Conservation (phyloP, 2,329 filamentous ascomycete species). For the Botrytis sinoallii region DNA sequence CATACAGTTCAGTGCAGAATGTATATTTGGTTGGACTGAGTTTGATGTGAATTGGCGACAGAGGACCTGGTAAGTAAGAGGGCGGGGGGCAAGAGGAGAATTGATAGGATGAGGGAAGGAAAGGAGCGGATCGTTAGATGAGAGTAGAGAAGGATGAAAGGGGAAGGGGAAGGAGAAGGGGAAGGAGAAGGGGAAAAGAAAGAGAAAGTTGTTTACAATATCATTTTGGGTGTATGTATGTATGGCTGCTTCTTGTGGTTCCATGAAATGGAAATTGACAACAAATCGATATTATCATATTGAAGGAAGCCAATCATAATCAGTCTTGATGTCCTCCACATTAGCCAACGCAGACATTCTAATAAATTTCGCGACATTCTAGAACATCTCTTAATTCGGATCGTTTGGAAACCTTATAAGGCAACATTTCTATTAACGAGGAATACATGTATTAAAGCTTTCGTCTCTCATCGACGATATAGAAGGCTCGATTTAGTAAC, state of each 20-base stretch:
- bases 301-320: constrained; percentile 1
- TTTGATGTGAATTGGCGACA: not conserved
- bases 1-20: not conserved
- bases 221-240: not conserved
- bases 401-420: not conserved
- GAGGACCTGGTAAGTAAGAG: not conserved
- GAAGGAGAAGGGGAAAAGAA: not conserved
- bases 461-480: too few relatives aligned
- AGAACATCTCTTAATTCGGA: not conserved
- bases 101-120: not conserved
- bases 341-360: constrained; percentile 10
- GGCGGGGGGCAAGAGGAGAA: not conserved
- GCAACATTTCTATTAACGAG: too few relatives aligned
- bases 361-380: constrained; percentile 5
- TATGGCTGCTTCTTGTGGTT: not conserved
- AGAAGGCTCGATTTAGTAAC: too few relatives aligned
- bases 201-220: not conserved
- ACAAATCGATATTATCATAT: constrained; percentile 8
- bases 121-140: not conserved
- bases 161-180: not conserved
- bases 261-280: constrained; percentile 7
- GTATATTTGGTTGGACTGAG: not conserved
- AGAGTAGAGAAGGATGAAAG: not conserved
- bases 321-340: not conserved
- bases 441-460: too few relatives aligned